Conservation (phyloP, 768 basidiomycete species). For the Boletus sp. region DNA sequence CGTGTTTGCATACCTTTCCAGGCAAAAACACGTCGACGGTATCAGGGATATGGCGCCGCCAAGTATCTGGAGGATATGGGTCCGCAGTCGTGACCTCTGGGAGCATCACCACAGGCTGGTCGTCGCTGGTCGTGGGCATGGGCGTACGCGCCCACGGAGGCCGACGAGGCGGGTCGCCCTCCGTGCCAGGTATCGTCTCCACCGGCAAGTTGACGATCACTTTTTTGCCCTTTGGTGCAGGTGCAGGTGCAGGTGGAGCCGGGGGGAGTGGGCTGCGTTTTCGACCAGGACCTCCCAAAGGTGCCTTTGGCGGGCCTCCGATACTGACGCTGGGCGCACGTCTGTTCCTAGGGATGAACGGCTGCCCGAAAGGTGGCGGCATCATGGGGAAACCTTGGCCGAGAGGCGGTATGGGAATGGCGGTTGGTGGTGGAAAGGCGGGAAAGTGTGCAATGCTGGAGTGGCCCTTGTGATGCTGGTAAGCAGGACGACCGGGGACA, state of each 20-base stretch:
- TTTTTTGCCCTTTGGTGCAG: conserved; percentile 59
- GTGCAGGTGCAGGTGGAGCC: conserved; percentile 31
- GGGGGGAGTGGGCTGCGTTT: conserved; percentile 68
- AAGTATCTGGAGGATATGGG: conserved; percentile 62
- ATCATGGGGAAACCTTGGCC: conserved; percentile 56
- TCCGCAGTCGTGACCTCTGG: conserved; percentile 48
- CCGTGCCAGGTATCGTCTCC: conserved; percentile 48
- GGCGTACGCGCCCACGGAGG: conserved; percentile 65
- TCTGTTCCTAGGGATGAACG: conserved; percentile 60
- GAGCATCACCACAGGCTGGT: conserved; percentile 21
- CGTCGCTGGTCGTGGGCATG: conserved; percentile 38
- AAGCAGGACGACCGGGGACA: conserved; percentile 50
- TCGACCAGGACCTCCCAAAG: conserved; percentile 74
- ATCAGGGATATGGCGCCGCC: conserved; percentile 55
- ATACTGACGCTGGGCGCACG: conserved; percentile 66
- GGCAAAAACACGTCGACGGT: conserved; percentile 82
- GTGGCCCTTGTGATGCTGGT: conserved; percentile 49
- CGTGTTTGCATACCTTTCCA: conserved; percentile 55
- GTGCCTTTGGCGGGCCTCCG: conserved; percentile 87
- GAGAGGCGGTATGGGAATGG: conserved; percentile 61
- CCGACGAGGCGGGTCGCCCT: conserved; percentile 40
- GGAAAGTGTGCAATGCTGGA: conserved; percentile 67
- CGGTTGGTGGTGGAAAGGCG: conserved; percentile 54
- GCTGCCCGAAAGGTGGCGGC: conserved; percentile 43
- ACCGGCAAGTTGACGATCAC: conserved; percentile 68